These are phyloP conservation scores for Saturnispora serradocipensis DNA, from an alignment of 805 yeast species.

Conservation along the genomic window DNA sequence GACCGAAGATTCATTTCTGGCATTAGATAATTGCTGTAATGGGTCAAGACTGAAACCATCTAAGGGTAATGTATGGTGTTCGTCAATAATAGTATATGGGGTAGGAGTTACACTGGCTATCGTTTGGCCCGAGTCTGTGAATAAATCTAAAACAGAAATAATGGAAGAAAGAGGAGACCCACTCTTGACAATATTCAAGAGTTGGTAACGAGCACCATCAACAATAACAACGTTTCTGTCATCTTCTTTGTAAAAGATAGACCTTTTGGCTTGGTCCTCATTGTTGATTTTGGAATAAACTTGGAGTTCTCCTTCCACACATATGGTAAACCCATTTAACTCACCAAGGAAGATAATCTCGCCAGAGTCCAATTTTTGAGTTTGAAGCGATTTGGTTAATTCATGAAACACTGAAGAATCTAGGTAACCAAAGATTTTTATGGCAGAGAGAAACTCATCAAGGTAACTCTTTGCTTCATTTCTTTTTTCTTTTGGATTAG, in stretches of 20 bases:
- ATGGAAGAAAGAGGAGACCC: slow-evolving; percentile 83
- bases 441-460: slow-evolving; percentile 84
- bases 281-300: slow-evolving; percentile 52
- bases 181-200: slow-evolving; percentile 69
- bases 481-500: slow-evolving; percentile 26
- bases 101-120: slow-evolving; percentile 11
- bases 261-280: slow-evolving; percentile 15
- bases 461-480: slow-evolving; percentile 53
- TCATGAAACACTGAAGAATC: slow-evolving; percentile 90
- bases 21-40: neutral
- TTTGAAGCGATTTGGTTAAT: slow-evolving; percentile 82
- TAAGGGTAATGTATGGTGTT: slow-evolving; percentile 3
- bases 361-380: slow-evolving; percentile 69
- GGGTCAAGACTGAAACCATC: slow-evolving; percentile 12
- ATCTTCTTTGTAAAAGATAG: slow-evolving; percentile 23
- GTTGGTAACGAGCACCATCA: slow-evolving; percentile 56
- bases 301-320: slow-evolving; percentile 84
- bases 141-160: slow-evolving; percentile 67
- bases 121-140: slow-evolving; percentile 25
- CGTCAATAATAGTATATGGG: slow-evolving; percentile 3
- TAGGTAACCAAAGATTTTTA: slow-evolving; percentile 87
- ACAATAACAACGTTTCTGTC: slow-evolving; percentile 36
- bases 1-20: neutral
- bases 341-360: slow-evolving; percentile 67
- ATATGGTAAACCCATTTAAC: slow-evolving; percentile 73